Evolutionary conservation across 495 filamentous ascomycete genomes (phyloP).

Genomic region (Podospora sp.): DNA sequence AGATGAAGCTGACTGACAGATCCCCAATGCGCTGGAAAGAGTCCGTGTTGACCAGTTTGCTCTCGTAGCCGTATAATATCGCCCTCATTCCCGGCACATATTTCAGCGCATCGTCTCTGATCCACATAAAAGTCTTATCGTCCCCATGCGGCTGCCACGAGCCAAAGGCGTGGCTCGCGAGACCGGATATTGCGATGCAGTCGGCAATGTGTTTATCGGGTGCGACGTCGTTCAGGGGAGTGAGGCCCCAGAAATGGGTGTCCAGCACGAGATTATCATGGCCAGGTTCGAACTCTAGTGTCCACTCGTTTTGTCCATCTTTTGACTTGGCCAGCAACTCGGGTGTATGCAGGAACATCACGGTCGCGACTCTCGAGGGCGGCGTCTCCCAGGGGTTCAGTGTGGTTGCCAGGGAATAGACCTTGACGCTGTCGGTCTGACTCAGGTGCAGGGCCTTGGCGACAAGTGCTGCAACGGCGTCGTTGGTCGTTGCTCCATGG

Average conservation of each 20-base stretch:
- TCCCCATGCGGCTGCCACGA: conserved; percentile 28
- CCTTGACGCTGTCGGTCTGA: background rate
- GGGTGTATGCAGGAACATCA: background rate
- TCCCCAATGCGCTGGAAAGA: conserved; percentile 30
- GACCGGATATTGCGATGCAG: conserved; percentile 28
- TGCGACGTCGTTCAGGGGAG: background rate
- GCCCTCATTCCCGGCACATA: conserved; percentile 28
- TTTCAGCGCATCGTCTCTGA: conserved; percentile 36
- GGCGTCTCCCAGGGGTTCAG: background rate
- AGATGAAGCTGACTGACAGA: conserved; percentile 21
- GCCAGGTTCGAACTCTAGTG: background rate
- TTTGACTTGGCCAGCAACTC: background rate
- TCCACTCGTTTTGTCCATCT: background rate
- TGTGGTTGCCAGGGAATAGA: background rate
- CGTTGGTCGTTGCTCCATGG: background rate
- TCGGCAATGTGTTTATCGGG: conserved; percentile 1
- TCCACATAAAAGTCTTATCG: conserved; percentile 35
- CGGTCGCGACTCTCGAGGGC: background rate
- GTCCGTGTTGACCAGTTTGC: conserved; percentile 10
- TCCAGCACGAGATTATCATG: background rate
- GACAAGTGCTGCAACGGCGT: background rate
- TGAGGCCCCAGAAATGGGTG: background rate
- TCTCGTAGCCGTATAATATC: conserved; percentile 38
- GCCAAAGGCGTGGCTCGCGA: conserved; percentile 24
- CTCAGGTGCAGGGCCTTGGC: background rate